A percentile compares a stretch with the other conserved stretches of the same genome.
Evolutionary conservation across 352 stramenopile species (phyloP).

Genomic region (Phytopythium ostracodes): DNA sequence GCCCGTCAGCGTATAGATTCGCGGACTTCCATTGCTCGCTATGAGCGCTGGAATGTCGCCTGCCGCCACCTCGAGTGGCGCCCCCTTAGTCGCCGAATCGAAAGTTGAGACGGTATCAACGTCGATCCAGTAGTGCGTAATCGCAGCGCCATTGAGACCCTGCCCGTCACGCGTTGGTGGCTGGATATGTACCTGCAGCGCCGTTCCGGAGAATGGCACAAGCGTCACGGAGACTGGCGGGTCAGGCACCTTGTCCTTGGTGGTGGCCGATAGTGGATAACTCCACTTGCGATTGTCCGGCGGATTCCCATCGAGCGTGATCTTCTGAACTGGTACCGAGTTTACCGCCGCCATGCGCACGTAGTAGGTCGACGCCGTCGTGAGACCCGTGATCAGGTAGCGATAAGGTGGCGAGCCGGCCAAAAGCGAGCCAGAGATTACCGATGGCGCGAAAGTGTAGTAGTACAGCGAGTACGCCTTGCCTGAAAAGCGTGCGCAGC

Average conservation of each 20-base stretch:
- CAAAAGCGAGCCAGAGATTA: constrained; percentile 56
- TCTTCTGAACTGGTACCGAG: constrained; percentile 80
- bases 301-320: constrained; percentile 72
- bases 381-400: constrained; percentile 73
- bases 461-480: constrained; percentile 52
- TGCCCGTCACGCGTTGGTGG: constrained; percentile 62
- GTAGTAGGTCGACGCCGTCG: constrained; percentile 78
- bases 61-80: constrained; percentile 33
- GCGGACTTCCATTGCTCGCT: constrained; percentile 32
- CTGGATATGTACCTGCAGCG: constrained; percentile 75
- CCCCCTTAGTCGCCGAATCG: constrained; percentile 42
- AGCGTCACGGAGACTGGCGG: constrained; percentile 52
- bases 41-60: constrained; percentile 49
- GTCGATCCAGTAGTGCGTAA: constrained; percentile 64
- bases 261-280: constrained; percentile 56
- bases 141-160: constrained; percentile 31
- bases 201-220: constrained; percentile 51
- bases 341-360: constrained; percentile 91
- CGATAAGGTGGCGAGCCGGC: constrained; percentile 78
- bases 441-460: constrained; percentile 43
- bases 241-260: constrained; percentile 82
- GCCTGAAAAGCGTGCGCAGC: constrained; percentile 44
- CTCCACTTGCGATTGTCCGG: constrained; percentile 93
- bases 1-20: constrained; percentile 64
- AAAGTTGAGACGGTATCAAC: constrained; percentile 74